These are phyloP conservation scores for Euphrasia confusa DNA, from an alignment of 257 asterid genomes.

Conservation along the genomic window DNA sequence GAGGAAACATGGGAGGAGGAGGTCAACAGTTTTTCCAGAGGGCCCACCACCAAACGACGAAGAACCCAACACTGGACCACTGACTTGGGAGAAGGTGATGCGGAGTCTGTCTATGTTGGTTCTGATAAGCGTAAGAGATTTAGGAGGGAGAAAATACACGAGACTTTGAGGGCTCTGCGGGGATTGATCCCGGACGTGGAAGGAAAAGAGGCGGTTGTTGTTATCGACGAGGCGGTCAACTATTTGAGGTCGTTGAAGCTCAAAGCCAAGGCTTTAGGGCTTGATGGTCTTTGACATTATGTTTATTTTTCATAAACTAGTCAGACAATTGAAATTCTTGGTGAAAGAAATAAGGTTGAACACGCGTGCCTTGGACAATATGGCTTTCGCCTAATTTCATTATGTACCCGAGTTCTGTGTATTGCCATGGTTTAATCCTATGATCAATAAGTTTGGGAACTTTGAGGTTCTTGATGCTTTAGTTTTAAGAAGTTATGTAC, in stretches of 20 bases:
- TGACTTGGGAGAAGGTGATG: constrained; percentile 56
- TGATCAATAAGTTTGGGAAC: constrained; percentile 12
- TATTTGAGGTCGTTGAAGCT: constrained; percentile 67
- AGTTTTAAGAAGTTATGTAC: no score
- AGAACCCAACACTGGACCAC: constrained; percentile 37
- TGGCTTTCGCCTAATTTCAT: no score
- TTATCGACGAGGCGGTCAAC: constrained; percentile 69
- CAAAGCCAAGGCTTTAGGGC: constrained; percentile 64
- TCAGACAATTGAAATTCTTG: no score
- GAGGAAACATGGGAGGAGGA: constrained; percentile 61
- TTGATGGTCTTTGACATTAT: constrained; percentile 37
- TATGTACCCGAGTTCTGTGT: background rate
- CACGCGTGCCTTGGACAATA: no score
- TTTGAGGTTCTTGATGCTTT: background rate
- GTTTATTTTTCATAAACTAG: background rate
- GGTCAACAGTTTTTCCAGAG: constrained; percentile 45
- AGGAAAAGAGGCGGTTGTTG: constrained; percentile 51
- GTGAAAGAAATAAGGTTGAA: no score
- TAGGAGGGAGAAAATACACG: constrained; percentile 48
- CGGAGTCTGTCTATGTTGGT: constrained; percentile 49
- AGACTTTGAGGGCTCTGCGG: constrained; percentile 52
- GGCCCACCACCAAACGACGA: constrained; percentile 44
- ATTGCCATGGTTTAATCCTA: background rate
- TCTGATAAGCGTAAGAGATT: constrained; percentile 34
- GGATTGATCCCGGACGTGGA: constrained; percentile 54